Conservation (phyloP, 805 yeast genomes). For the Kurtzmaniella fragi region DNA sequence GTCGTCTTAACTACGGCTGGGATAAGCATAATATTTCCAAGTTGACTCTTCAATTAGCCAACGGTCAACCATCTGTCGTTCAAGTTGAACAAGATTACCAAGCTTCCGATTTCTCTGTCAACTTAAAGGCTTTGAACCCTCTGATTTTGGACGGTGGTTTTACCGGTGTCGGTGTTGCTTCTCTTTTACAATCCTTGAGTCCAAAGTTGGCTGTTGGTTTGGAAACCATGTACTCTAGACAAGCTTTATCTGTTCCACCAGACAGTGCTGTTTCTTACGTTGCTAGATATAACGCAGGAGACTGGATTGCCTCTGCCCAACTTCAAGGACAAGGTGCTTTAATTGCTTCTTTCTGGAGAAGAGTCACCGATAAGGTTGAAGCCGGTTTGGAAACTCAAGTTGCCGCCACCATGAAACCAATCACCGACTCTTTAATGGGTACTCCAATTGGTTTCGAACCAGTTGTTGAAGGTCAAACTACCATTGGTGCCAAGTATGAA, state of each 20-base stretch:
- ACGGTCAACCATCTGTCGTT: slow-evolving; percentile 87
- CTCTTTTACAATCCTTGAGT: slow-evolving; percentile 84
- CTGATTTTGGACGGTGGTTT: slow-evolving; percentile 67
- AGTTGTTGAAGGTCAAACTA: slow-evolving; percentile 84
- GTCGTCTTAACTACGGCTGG: slow-evolving; percentile 92
- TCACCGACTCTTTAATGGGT: slow-evolving; percentile 70
- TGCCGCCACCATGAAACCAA: slow-evolving; percentile 70
- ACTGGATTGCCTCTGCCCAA: slow-evolving; percentile 94
- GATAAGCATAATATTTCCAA: slow-evolving; percentile 71
- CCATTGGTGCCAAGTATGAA: slow-evolving; percentile 95
- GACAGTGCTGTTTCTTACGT: slow-evolving; percentile 88
- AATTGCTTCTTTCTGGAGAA: slow-evolving; percentile 89
- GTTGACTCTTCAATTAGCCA: slow-evolving; percentile 81
- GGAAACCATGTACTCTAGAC: slow-evolving; percentile 85
- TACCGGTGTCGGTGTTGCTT: slow-evolving; percentile 72
- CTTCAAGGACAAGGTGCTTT: slow-evolving; percentile 89
- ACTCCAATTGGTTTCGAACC: slow-evolving; percentile 80
- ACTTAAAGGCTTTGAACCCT: slow-evolving; percentile 90
- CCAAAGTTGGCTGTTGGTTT: slow-evolving; percentile 82
- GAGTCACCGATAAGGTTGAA: slow-evolving; percentile 87
- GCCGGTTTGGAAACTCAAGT: slow-evolving; percentile 88
- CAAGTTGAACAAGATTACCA: slow-evolving; percentile 96
- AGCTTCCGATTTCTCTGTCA: slow-evolving; percentile 82
- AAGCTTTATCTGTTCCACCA: slow-evolving; percentile 63
- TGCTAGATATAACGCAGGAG: slow-evolving; percentile 81